Evolutionary conservation across 2,329 filamentous ascomycete genomes (phyloP).

Genomic region (Epichloe sylvatica): DNA sequence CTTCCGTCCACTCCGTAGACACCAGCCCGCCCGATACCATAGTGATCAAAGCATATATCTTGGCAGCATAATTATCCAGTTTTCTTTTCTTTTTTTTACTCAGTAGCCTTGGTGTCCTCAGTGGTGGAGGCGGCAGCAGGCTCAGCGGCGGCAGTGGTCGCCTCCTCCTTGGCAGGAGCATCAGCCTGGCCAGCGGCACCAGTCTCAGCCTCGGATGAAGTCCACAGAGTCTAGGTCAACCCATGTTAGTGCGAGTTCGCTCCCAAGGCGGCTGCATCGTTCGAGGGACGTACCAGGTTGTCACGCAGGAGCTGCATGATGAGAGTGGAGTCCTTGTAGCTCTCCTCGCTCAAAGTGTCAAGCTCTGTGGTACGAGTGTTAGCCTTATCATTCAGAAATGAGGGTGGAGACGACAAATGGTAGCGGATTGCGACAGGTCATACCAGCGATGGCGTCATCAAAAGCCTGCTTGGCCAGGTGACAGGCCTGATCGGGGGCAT

Average conservation of each 20-base stretch:
- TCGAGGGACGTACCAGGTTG: constrained; percentile 59
- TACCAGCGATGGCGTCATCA: constrained; percentile 84
- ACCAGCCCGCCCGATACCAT: constrained; percentile 39
- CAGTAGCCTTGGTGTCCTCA: constrained; percentile 56
- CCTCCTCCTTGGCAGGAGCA: constrained; percentile 27
- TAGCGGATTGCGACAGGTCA: constrained; percentile 7
- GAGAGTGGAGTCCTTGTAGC: constrained; percentile 97
- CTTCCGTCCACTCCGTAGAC: constrained; percentile 51
- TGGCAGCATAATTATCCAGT: constrained; percentile 14
- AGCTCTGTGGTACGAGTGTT: constrained; percentile 50
- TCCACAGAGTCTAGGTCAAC: constrained; percentile 76
- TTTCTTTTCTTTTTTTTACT: constrained; percentile 30
- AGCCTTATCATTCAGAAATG: not conserved
- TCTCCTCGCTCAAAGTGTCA: constrained; percentile 93
- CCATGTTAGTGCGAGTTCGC: not conserved
- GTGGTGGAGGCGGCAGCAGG: constrained; percentile 40
- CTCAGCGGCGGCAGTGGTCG: constrained; percentile 39
- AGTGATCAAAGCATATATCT: constrained; percentile 17
- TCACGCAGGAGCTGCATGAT: constrained; percentile 98
- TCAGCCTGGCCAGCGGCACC: constrained; percentile 38
- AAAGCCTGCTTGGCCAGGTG: constrained; percentile 98
- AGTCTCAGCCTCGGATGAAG: constrained; percentile 91
- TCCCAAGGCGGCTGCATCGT: not conserved
- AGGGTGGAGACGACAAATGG: not conserved
- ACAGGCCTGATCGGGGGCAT: constrained; percentile 95